Evolutionary conservation across 192 early-diverging fungal species (phyloP).

Genomic region (Backusella sp.): DNA sequence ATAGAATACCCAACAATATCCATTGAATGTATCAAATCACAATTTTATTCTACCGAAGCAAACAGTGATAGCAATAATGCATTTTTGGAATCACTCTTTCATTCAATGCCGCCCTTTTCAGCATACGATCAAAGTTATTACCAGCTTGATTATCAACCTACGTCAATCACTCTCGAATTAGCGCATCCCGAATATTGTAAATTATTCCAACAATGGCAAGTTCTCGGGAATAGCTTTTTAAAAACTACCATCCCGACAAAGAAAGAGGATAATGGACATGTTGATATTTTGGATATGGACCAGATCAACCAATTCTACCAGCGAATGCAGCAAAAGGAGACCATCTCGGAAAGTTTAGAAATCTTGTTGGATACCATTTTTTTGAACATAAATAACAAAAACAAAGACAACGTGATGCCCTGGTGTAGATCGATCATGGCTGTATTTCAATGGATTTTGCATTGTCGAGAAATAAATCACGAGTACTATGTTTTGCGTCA

Average conservation of each 20-base stretch:
- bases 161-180: not conserved
- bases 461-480: not conserved
- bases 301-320: slow-evolving; percentile 9
- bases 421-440: slow-evolving; percentile 11
- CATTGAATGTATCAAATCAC: not conserved
- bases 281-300: slow-evolving; percentile 8
- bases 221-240: slow-evolving; percentile 20
- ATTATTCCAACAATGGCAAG: slow-evolving; percentile 17
- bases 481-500: not conserved
- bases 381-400: not conserved
- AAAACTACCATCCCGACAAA: not conserved
- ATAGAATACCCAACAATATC: not conserved
- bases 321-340: not conserved
- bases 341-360: slow-evolving; percentile 14
- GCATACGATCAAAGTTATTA: slow-evolving; percentile 11
- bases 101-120: not conserved
- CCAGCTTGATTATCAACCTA: slow-evolving; percentile 8
- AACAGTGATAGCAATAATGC: not conserved
- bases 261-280: not conserved
- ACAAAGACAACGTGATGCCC: not conserved
- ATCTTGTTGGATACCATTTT: slow-evolving; percentile 6
- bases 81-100: slow-evolving; percentile 2
- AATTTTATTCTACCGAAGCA: not conserved
- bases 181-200: not conserved
- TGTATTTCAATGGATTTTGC: slow-evolving; percentile 1